Evolutionary conservation across 148 eudicot species (phyloP).

Genomic region (Silene conica): DNA sequence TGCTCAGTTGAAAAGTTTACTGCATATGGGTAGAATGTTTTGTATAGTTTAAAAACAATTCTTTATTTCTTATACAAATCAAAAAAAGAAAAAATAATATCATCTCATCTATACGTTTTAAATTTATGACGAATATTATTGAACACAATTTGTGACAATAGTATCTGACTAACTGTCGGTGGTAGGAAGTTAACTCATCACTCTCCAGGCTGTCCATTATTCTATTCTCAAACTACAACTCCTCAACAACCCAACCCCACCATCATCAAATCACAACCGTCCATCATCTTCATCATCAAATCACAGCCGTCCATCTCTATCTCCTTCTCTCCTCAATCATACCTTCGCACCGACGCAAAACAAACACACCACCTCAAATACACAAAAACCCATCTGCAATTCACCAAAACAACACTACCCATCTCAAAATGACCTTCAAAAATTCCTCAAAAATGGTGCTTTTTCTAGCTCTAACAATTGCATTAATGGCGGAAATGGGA

Average conservation of each 20-base stretch:
- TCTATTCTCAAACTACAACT: background rate
- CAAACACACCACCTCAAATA: background rate
- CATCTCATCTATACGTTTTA: too few relatives aligned
- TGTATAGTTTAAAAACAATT: too few relatives aligned
- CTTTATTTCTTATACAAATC: too few relatives aligned
- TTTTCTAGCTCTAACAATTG: background rate
- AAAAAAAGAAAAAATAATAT: too few relatives aligned
- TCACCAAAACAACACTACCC: background rate
- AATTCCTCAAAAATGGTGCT: background rate
- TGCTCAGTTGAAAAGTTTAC: too few relatives aligned
- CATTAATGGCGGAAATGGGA: slow-evolving; percentile 2
- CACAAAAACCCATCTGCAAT: slow-evolving; percentile 1
- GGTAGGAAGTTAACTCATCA: background rate
- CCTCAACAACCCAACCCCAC: slow-evolving; percentile 1
- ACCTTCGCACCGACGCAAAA: slow-evolving; percentile 9
- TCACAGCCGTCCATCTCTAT: slow-evolving; percentile 2
- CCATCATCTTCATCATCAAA: slow-evolving; percentile 9
- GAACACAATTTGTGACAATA: too few relatives aligned
- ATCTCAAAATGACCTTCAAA: background rate
- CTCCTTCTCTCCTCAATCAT: slow-evolving; percentile 7
- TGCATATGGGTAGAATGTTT: too few relatives aligned
- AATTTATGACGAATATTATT: too few relatives aligned
- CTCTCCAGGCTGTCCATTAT: slow-evolving; percentile 12
- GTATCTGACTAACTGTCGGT: background rate
- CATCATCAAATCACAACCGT: slow-evolving; percentile 28